Evolutionary conservation across 139 green algal species (phyloP).

Genomic region (Coelastrella sp.): DNA sequence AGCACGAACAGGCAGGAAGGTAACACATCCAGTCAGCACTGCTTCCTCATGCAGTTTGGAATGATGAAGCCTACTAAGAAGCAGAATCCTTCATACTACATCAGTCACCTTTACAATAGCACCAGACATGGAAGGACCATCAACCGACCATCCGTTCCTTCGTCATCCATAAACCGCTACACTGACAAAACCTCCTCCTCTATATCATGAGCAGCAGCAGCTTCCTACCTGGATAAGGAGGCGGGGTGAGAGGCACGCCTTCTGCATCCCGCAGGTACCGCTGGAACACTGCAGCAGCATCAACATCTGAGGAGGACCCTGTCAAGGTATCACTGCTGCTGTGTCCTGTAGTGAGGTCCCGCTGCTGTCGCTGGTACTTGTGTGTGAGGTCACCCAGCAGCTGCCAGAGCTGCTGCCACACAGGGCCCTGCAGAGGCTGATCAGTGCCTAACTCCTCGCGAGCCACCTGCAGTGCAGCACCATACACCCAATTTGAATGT

Average conservation of each 20-base stretch:
- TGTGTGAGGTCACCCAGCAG: conserved; percentile 18
- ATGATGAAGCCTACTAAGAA: background rate
- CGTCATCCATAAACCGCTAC: too few relatives aligned
- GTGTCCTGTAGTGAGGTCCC: background rate
- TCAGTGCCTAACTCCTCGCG: background rate
- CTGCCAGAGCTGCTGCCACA: conserved; percentile 32
- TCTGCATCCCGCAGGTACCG: background rate
- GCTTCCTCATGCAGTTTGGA: background rate
- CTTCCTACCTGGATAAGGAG: conserved; percentile 25
- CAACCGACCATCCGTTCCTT: too few relatives aligned
- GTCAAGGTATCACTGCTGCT: too few relatives aligned
- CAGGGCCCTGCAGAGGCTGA: background rate
- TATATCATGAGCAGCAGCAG: too few relatives aligned
- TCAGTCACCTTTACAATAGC: too few relatives aligned
- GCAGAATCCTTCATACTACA: background rate
- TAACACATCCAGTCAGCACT: too few relatives aligned
- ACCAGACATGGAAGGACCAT: too few relatives aligned
- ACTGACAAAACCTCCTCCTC: too few relatives aligned
- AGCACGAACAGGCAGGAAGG: background rate
- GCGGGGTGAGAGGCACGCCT: background rate
- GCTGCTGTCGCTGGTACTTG: conserved; percentile 29
- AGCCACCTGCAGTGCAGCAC: conserved; percentile 14
- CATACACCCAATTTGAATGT: too few relatives aligned
- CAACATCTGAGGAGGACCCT: background rate
- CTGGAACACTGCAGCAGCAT: conserved; percentile 10